Evolutionary conservation across 2,329 filamentous ascomycete genomes (phyloP), one percentile per base, ranked within the genome.

Genomic region (Neopestalotiopsis clavispora): DNA sequence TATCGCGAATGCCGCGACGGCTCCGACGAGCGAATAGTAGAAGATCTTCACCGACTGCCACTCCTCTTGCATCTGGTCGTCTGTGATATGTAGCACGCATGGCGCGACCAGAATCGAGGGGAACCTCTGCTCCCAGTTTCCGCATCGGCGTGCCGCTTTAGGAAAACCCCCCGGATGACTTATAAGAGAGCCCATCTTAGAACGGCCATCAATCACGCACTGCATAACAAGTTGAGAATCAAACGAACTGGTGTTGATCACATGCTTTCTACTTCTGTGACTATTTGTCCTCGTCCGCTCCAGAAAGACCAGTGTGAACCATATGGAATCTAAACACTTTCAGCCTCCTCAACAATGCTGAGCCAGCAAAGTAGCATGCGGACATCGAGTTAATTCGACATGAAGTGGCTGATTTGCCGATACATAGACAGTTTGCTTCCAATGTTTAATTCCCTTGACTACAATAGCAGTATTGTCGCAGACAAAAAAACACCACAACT

Each of bases 401-500:
- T 32, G 57, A 4, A 59, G 30, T 59, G 57, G 17, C 30, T 30
- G 57, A 59, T 30, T 59, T 14, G 28, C 23, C 20, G 23, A 34
- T 34, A 34, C 57, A 23, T 52, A 59, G 17, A 17, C 59, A 14
- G 6, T 40, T 38, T 20, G 30, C 59, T 34, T 40, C 13, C 59
- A 62, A 20, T 40, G 30, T 59, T 59, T 59, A 13, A 1, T 38
- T 38, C 10, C 57, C 57, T n/a, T 17, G 30, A 30, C 59, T 34
- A 20, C 59, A 20, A 34, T 20, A 20, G 59, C 59, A 62, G 59
- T 34, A 9, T 38, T 17, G n/a, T 62, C 28, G n/a, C 28, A 40
- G 28, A 34, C 6, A 30, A 30, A 20, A 61, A 40, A 38, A 62
- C 59, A 62, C 59, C 59, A 40, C 32, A 62, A 62, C 59, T 62